phyloP scores from a whole-genome alignment of 176 grass and related monocot species.

The Eremochloa ophiuroides region DNA sequence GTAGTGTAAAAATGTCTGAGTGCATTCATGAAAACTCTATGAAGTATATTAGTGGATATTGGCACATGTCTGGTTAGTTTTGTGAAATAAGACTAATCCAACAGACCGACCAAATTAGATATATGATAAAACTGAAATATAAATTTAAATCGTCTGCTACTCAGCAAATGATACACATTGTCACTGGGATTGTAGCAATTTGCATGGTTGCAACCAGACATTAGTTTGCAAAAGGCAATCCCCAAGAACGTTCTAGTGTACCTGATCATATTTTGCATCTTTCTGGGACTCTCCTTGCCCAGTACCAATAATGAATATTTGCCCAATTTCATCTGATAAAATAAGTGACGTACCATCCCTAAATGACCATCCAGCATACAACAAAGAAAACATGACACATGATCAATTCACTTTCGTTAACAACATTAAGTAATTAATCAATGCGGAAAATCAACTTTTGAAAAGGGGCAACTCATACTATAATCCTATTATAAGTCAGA shows the following conservation, averaged over 20 bases:
- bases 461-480: neutral
- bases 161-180: neutral
- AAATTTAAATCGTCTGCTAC: neutral
- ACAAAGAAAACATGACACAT: conserved; percentile 15
- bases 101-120: neutral
- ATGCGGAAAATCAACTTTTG: neutral
- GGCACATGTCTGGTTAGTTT: neutral
- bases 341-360: conserved; percentile 97
- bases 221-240: conserved; percentile 12
- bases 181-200: neutral
- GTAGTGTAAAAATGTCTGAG: neutral
- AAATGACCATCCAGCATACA: conserved; percentile 25
- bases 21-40: conserved; percentile 1
- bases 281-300: conserved; percentile 98
- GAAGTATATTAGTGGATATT: neutral
- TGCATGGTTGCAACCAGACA: conserved; percentile 14
- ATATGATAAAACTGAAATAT: neutral
- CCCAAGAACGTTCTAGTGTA: conserved; percentile 15
- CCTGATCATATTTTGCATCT: conserved; percentile 98
- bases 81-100: conserved; percentile 6
- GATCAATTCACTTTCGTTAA: conserved; percentile 23
- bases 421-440: neutral
- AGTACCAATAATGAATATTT: conserved; percentile 95
- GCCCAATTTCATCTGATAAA: conserved; percentile 96
- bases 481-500: neutral